These are phyloP conservation scores for Akanthomyces lecanii DNA, from an alignment of 2,329 filamentous ascomycete species.

Conservation along the genomic window DNA sequence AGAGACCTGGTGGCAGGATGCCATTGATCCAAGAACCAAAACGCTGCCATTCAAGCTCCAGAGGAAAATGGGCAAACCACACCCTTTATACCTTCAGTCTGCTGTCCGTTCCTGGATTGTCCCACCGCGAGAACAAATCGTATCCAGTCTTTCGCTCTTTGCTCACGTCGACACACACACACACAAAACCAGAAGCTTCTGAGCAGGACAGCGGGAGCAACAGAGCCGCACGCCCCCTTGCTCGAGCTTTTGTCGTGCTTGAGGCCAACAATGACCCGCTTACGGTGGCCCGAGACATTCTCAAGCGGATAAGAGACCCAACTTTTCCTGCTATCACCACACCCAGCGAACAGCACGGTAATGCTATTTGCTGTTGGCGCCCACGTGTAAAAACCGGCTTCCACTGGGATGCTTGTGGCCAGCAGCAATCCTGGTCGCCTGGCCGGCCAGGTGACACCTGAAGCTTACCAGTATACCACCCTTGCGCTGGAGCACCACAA, in stretches of 20 bases:
- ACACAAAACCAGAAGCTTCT: background rate
- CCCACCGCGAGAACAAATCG: slow-evolving; percentile 14
- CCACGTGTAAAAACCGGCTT: slow-evolving; percentile 11
- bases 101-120: slow-evolving; percentile 13
- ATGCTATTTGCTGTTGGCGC: slow-evolving; percentile 10
- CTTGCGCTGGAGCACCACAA: background rate
- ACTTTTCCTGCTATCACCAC: slow-evolving; percentile 8
- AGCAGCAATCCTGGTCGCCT: background rate
- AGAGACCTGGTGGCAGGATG: background rate
- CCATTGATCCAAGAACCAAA: background rate
- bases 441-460: background rate
- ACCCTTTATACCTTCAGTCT: slow-evolving; percentile 16
- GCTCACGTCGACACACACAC: slow-evolving; percentile 9
- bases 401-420: background rate
- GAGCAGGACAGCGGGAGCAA: background rate
- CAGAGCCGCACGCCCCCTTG: slow-evolving; percentile 10
- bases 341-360: background rate
- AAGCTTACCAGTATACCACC: background rate
- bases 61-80: slow-evolving; percentile 9
- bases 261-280: slow-evolving; percentile 13
- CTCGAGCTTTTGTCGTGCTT: background rate
- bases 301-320: background rate
- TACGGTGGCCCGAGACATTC: slow-evolving; percentile 10
- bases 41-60: background rate
- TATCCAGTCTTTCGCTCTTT: slow-evolving; percentile 15